Evolutionary conservation across 352 stramenopile genomes (phyloP).

Genomic region (Thalassiosira mediterranea): DNA sequence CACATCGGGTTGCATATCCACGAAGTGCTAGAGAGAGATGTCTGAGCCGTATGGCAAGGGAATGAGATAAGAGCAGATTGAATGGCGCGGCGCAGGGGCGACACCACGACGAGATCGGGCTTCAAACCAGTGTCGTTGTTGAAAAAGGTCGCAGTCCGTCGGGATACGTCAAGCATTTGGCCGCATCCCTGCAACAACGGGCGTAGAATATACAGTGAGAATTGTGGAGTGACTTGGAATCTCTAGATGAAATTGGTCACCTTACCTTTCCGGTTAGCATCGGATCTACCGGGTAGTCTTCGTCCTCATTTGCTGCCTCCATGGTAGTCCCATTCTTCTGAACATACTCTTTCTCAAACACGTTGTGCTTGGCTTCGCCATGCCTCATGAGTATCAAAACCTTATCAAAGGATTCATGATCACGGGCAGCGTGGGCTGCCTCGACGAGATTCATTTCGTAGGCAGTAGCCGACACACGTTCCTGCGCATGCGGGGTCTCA

Average conservation of each 20-base stretch:
- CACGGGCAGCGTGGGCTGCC: slow-evolving; percentile 28
- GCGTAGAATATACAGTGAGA: no score
- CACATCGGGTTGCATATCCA: slow-evolving; percentile 50
- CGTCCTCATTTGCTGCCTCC: slow-evolving; percentile 37
- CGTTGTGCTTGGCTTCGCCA: slow-evolving; percentile 49
- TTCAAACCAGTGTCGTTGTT: slow-evolving; percentile 52
- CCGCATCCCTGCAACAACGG: no score
- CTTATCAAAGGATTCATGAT: slow-evolving; percentile 58
- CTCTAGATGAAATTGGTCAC: no score
- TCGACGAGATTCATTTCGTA: slow-evolving; percentile 55
- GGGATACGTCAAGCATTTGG: slow-evolving; percentile 50
- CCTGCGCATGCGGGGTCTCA: slow-evolving; percentile 7
- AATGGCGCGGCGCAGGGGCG: slow-evolving; percentile 51
- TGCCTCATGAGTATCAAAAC: slow-evolving; percentile 60
- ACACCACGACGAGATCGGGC: slow-evolving; percentile 57
- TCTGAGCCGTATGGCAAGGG: slow-evolving; percentile 25
- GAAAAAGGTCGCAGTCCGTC: slow-evolving; percentile 55
- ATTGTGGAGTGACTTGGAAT: no score
- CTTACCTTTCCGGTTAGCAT: slow-evolving; percentile 51
- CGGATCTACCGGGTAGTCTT: slow-evolving; percentile 48
- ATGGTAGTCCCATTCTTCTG: slow-evolving; percentile 19
- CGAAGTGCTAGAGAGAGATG: slow-evolving; percentile 32
- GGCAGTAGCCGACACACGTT: slow-evolving; percentile 12
- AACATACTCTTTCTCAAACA: slow-evolving; percentile 45
- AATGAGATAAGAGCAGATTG: slow-evolving; percentile 55